phyloP scores from a whole-genome alignment of 2,329 filamentous ascomycete genomes.

The Penicillium brevicompactum region DNA sequence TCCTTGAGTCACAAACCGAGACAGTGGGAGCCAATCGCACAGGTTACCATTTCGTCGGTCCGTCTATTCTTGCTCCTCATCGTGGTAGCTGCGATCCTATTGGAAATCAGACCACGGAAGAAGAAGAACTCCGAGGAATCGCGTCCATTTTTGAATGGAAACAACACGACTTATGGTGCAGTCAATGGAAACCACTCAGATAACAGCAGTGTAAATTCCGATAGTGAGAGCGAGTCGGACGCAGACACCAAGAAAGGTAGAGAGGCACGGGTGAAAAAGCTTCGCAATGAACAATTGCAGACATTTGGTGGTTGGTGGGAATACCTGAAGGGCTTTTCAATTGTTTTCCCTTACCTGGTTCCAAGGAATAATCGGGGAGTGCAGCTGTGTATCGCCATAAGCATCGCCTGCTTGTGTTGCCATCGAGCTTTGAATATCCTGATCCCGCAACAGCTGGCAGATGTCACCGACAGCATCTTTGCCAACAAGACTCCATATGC shows the following conservation, averaged over 20 bases:
- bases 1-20: conserved; percentile 4
- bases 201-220: conserved; percentile 5
- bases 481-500: conserved; percentile 5
- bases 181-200: conserved; percentile 1
- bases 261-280: conserved; percentile 2
- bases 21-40: conserved; percentile 9
- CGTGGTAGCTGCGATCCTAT: not conserved
- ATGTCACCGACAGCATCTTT: conserved; percentile 11
- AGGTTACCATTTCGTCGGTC: not conserved
- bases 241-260: conserved; percentile 1
- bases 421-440: conserved; percentile 8
- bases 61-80: conserved; percentile 1
- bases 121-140: conserved; percentile 3
- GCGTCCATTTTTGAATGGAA: conserved; percentile 7
- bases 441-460: conserved; percentile 8
- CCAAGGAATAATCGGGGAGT: conserved; percentile 4
- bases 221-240: conserved; percentile 6
- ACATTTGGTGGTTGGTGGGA: conserved; percentile 6
- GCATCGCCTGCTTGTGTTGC: conserved; percentile 1
- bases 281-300: conserved; percentile 6
- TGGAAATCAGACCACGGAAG: conserved; percentile 1
- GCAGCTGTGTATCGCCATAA: conserved; percentile 5
- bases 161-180: conserved; percentile 1
- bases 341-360: conserved; percentile 11
- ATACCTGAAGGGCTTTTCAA: conserved; percentile 4